These are phyloP conservation scores for Moelleriella libera DNA, from an alignment of 2,329 filamentous ascomycete species.

Conservation along the genomic window DNA sequence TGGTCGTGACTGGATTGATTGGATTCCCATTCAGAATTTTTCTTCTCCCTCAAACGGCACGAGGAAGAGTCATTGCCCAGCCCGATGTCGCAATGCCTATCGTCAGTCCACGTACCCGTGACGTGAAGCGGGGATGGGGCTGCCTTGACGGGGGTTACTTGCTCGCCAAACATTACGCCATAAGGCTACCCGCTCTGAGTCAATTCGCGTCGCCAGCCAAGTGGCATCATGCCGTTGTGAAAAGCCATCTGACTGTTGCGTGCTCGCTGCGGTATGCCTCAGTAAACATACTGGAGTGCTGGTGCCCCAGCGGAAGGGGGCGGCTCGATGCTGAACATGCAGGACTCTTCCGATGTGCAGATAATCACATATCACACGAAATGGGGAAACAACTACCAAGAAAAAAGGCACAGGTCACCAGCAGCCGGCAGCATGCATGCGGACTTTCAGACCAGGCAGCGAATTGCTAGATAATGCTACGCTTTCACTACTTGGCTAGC, in stretches of 20 bases:
- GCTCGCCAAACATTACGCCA: background rate
- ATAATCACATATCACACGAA: too few relatives aligned
- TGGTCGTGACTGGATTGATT: too few relatives aligned
- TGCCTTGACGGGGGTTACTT: background rate
- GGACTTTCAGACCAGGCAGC: background rate
- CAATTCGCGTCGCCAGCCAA: conserved; percentile 1
- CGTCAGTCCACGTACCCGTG: background rate
- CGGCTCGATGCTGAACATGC: too few relatives aligned
- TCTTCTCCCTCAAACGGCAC: background rate
- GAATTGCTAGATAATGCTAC: background rate
- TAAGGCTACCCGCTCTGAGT: conserved; percentile 1
- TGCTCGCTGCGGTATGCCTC: background rate
- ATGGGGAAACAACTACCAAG: too few relatives aligned
- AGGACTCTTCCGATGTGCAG: too few relatives aligned
- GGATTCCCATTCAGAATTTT: too few relatives aligned
- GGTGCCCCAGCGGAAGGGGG: too few relatives aligned
- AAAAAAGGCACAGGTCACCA: background rate
- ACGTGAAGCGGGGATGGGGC: background rate
- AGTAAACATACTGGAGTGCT: too few relatives aligned
- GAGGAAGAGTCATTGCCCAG: background rate
- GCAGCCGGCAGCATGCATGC: background rate
- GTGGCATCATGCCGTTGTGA: conserved; percentile 6
- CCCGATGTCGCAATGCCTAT: background rate
- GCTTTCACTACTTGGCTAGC: too few relatives aligned
- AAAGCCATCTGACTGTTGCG: conserved; percentile 1